Conservation (phyloP, 2,329 filamentous ascomycete species). For the Cladosporium sp. region DNA sequence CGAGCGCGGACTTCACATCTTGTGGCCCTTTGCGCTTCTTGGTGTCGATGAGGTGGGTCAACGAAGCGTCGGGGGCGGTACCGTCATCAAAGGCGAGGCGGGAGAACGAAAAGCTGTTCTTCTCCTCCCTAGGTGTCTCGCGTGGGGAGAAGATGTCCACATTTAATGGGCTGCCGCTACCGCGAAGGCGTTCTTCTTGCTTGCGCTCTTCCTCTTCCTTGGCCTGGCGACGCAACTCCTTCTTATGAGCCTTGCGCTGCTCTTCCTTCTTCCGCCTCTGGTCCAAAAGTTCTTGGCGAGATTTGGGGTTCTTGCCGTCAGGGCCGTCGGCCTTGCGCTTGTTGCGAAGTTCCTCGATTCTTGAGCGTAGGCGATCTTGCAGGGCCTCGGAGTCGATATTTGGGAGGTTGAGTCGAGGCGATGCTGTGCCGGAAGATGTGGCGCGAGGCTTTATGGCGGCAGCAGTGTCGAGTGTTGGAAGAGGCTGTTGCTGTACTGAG, state of each 20-base stretch:
- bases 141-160: conserved; percentile 50
- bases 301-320: conserved; percentile 78
- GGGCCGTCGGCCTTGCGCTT: conserved; percentile 83
- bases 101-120: conserved; percentile 82
- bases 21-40: conserved; percentile 78
- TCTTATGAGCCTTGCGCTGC: conserved; percentile 83
- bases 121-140: conserved; percentile 40
- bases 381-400: conserved; percentile 73
- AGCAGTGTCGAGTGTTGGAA: conserved; percentile 8
- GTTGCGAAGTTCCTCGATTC: conserved; percentile 80
- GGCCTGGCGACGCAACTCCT: conserved; percentile 73
- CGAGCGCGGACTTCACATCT: conserved; percentile 82
- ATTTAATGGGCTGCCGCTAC: conserved; percentile 58
- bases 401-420: conserved; percentile 40
- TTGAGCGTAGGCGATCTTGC: conserved; percentile 74
- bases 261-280: conserved; percentile 83
- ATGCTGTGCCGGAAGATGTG: conserved; percentile 31
- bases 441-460: conserved; percentile 8
- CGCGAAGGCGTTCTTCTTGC: conserved; percentile 57
- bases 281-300: conserved; percentile 89
- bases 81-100: conserved; percentile 90
- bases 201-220: conserved; percentile 74
- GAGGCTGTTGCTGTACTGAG: conserved; percentile 17
- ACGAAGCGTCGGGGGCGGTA: conserved; percentile 71
- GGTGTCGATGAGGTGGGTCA: conserved; percentile 59